Conservation (phyloP, 2,329 filamentous ascomycete species). For the Aureobasidium namibiae region DNA sequence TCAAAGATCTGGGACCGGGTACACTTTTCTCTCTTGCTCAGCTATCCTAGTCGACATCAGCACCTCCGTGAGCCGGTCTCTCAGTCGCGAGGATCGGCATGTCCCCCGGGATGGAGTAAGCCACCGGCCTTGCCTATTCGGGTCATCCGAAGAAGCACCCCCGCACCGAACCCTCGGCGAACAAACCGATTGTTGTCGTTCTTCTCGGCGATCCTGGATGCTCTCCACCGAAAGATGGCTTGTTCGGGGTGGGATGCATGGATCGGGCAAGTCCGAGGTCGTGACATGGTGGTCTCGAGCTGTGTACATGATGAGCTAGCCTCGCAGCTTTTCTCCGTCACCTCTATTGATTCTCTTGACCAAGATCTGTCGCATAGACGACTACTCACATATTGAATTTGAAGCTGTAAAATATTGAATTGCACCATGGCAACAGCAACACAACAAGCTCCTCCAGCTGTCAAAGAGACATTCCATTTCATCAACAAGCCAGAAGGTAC, state of each 20-base stretch:
- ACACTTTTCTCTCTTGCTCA: neutral
- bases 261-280: constrained; percentile 3
- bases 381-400: neutral
- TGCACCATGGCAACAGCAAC: neutral
- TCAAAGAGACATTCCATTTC: constrained; percentile 28
- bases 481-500: constrained; percentile 23
- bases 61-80: neutral
- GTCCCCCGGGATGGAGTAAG: neutral
- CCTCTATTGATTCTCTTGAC: neutral
- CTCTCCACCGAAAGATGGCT: neutral
- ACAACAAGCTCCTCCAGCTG: neutral
- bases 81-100: neutral
- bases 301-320: constrained; percentile 2
- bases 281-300: neutral
- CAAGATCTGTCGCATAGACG: too few species aligned
- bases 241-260: neutral
- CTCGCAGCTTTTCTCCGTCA: neutral
- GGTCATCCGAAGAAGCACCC: neutral
- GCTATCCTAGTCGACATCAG: neutral
- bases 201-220: neutral
- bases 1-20: neutral
- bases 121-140: neutral
- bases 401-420: accelerated
- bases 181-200: neutral
- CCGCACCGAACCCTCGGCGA: neutral